Base-by-base conservation (phyloP, 441 rosid species). In the Aquilaria agallochum region DNA sequence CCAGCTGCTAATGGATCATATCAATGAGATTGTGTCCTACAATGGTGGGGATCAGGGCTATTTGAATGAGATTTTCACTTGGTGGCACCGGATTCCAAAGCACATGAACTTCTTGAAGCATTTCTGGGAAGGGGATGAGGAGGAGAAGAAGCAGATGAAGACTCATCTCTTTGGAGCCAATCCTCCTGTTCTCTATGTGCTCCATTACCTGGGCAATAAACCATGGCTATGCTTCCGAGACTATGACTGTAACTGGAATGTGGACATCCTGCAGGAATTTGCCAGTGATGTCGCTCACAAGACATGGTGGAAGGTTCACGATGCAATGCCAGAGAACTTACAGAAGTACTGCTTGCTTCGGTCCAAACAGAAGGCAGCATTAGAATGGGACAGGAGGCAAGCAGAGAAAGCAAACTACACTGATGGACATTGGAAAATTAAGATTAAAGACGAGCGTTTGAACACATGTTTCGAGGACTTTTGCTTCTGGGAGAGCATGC, bases 1-100 rank as follows among this genome's bases (percentile, higher is more conserved):
- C 78, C 78, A 78, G 76, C 65, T 92, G 52, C 69, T 92, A 49
- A 92, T 89, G 96, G 90, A 87, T 54, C 89, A 87, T 66, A 85
- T 92, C 62, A 68, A 87, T 33, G 95, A 89, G 59, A 82, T 92
- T 33, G 90, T 75, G 59, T 92, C 96, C 8, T 89, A 92, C 77
- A 92, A 92, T 5, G 98, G 98, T 2, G 95, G 96, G 40, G 96
- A 92, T 58, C 98, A 92, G 74, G 98, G 98, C 5, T 92, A 87
- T 73, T 72, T 92, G 10, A 92, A 92, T 40, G 91, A 89, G 69
- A 78, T 92, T 60, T 92, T 85, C 80, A 92, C 95, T 13, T 92
- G 95, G 96, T 92, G 98, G 98, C 98, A 92, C 79, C 83, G 93
- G 59, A 87, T 92, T 53, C 98, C 98, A 0, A 87, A 78, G 59